A percentile compares a stretch with the other conserved stretches of the same genome.
Evolutionary conservation across 345 rosid genomes (phyloP).

Genomic region (Carallia brachiata): DNA sequence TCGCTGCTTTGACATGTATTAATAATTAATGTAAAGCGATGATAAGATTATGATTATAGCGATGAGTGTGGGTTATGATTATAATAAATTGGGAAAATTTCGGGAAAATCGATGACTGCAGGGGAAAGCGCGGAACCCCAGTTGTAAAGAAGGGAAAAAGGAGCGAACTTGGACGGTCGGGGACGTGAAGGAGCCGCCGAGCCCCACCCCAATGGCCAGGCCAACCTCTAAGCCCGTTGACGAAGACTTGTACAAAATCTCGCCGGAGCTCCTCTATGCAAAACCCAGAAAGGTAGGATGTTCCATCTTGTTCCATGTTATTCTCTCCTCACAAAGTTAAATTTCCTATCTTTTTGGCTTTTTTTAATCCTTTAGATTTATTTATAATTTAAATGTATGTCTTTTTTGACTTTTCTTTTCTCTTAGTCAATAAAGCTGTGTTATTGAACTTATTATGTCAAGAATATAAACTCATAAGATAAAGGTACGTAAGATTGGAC

Average conservation of each 20-base stretch:
- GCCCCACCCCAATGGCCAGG: conserved; percentile 28
- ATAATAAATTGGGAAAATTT: background rate
- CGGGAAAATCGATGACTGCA: conserved; percentile 14
- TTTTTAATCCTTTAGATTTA: too few species aligned
- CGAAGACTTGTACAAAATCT: conserved; percentile 84
- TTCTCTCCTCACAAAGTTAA: background rate
- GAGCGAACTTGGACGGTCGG: conserved; percentile 29
- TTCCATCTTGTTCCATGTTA: background rate
- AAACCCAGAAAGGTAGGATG: conserved; percentile 53
- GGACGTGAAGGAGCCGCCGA: conserved; percentile 27
- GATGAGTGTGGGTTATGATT: too few species aligned
- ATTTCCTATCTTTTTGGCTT: too few species aligned
- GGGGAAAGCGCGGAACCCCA: conserved; percentile 33
- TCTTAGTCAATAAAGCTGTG: too few species aligned
- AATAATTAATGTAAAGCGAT: too few species aligned
- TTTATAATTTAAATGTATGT: background rate
- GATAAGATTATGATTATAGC: too few species aligned
- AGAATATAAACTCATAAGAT: too few species aligned
- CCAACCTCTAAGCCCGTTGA: conserved; percentile 72
- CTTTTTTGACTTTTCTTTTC: background rate
- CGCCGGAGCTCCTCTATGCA: conserved; percentile 63
- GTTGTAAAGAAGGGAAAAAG: conserved; percentile 29
- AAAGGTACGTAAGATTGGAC: too few species aligned
- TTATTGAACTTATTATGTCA: too few species aligned
- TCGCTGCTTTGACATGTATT: too few species aligned